Percentiles rank a stretch among this genome's conserved stretches.
phyloP scores from a whole-genome alignment of 2,329 filamentous ascomycete genomes.

The Ceratocystis variospora region DNA sequence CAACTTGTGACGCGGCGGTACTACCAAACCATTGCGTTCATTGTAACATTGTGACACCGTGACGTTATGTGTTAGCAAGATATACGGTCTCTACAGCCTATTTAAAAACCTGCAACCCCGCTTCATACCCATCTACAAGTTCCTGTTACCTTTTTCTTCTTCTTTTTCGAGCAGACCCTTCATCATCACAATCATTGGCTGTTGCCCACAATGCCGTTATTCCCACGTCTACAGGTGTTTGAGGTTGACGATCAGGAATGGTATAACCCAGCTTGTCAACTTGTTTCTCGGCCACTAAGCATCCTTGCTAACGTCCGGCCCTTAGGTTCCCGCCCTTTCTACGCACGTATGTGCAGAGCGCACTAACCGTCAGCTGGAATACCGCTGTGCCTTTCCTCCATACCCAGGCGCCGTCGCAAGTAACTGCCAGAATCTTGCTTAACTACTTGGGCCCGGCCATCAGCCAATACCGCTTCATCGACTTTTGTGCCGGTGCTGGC shows the following conservation, averaged over 20 bases:
- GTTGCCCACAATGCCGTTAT: constrained; percentile 33
- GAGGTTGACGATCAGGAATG: constrained; percentile 56
- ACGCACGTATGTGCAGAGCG: constrained; percentile 49
- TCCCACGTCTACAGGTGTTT: constrained; percentile 49
- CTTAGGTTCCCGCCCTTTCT: constrained; percentile 52
- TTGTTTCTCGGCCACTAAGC: not conserved
- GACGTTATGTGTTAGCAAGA: not conserved
- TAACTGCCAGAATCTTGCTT: constrained; percentile 45
- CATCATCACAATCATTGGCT: not conserved
- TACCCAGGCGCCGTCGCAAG: constrained; percentile 40
- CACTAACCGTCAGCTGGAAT: constrained; percentile 50
- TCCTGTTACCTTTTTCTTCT: not conserved
- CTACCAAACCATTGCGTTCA: too few relatives aligned
- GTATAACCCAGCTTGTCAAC: constrained; percentile 29
- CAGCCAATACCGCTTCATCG: constrained; percentile 48
- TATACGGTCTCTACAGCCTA: not conserved
- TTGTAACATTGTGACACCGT: too few relatives aligned
- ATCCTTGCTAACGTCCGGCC: not conserved
- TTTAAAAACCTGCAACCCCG: too few relatives aligned
- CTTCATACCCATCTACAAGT: too few relatives aligned
- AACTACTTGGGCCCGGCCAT: constrained; percentile 35
- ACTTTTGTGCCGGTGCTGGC: constrained; percentile 64
- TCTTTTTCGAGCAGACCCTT: not conserved
- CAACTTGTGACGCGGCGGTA: too few relatives aligned
- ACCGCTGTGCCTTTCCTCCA: constrained; percentile 45